Conservation (phyloP, 2,329 filamentous ascomycete genomes). For the Fusarium ambrosium region DNA sequence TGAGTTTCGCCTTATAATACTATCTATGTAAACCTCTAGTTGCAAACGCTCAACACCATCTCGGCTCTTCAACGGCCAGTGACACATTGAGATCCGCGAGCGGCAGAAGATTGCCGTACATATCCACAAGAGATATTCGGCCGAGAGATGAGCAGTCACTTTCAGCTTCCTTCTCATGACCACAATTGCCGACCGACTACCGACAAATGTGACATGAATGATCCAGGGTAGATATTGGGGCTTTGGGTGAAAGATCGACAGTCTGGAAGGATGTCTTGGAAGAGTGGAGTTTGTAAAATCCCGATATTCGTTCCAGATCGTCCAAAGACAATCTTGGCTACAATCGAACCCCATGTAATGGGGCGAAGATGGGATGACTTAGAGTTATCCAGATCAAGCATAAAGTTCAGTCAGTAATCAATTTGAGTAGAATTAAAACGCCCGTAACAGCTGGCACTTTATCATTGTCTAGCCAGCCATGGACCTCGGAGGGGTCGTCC, state of each 20-base stretch:
- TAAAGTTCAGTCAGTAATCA: neutral
- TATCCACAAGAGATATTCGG: neutral
- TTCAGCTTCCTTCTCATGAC: neutral
- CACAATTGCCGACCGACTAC: neutral
- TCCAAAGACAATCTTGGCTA: neutral
- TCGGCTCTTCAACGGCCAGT: neutral
- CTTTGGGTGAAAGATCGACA: neutral
- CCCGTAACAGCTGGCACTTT: neutral
- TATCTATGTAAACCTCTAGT: neutral
- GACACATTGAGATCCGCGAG: neutral
- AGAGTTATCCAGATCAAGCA: neutral
- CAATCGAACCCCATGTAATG: neutral
- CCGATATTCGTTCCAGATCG: neutral
- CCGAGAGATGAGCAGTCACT: neutral
- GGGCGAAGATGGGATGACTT: neutral
- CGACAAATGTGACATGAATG: neutral
- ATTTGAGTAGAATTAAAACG: neutral
- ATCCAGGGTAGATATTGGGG: neutral
- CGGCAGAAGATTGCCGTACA: neutral
- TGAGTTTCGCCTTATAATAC: too few species aligned
- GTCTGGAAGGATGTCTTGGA: neutral
- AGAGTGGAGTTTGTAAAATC: neutral
- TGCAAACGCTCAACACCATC: neutral
- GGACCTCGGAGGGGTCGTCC: neutral
- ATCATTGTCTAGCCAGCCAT: neutral